Evolutionary conservation across 2,329 filamentous ascomycete species (phyloP).

Genomic region (Claviceps africana): DNA sequence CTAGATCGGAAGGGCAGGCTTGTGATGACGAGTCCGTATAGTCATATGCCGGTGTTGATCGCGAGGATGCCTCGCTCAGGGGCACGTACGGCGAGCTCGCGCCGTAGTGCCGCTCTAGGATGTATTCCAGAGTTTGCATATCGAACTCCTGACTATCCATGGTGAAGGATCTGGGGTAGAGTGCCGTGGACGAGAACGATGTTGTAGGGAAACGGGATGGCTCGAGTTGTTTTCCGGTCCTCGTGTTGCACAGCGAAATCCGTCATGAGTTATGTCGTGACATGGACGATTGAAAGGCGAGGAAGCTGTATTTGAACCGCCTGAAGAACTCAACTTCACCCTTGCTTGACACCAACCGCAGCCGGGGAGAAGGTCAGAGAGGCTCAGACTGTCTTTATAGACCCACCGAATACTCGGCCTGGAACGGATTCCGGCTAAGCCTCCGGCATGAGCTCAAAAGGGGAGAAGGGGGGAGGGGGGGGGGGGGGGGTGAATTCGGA

Average conservation of each 20-base stretch:
- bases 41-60: slow-evolving; percentile 1
- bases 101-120: neutral
- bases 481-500: neutral
- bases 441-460: neutral
- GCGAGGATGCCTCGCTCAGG: slow-evolving; percentile 1
- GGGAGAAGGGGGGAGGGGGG: neutral
- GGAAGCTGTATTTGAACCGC: neutral
- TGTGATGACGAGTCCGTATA: slow-evolving; percentile 1
- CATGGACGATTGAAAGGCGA: neutral
- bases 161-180: neutral
- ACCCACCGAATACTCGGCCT: neutral
- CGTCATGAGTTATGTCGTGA: neutral
- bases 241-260: neutral
- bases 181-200: neutral
- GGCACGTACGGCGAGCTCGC: neutral
- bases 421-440: neutral
- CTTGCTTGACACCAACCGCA: neutral
- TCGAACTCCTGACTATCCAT: neutral
- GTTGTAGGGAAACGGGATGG: neutral
- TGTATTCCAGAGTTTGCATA: neutral
- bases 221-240: neutral
- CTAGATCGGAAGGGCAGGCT: slow-evolving; percentile 1
- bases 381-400: neutral
- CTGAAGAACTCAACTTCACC: neutral
- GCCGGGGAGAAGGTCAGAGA: neutral